Percentiles rank a stretch among this genome's conserved stretches.
Conservation (phyloP, 2,329 filamentous ascomycete species). For the Phialophora verrucosa region DNA sequence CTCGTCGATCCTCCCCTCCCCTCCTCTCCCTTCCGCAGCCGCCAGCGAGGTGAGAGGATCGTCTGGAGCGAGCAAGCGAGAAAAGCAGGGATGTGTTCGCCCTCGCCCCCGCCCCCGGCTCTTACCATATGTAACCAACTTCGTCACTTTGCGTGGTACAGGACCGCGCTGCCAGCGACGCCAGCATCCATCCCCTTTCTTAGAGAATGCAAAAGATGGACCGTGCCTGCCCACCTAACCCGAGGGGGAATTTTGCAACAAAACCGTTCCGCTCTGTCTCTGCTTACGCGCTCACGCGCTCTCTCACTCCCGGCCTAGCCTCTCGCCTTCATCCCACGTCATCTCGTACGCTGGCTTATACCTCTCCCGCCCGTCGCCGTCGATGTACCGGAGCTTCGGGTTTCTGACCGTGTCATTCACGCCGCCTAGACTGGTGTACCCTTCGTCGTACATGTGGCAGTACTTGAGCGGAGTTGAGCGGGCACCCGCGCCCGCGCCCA, state of each 20-base stretch:
- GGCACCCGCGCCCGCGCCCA: neutral
- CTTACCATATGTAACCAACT: too few relatives aligned
- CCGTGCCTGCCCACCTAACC: neutral
- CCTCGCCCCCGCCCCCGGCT: too few relatives aligned
- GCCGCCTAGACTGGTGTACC: constrained; percentile 92
- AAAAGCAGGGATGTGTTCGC: too few relatives aligned
- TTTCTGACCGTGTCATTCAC: constrained; percentile 89
- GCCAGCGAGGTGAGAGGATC: too few relatives aligned
- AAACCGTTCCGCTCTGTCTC: too few relatives aligned
- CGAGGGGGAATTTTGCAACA: too few relatives aligned
- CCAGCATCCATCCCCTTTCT: too few relatives aligned
- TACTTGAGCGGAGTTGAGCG: constrained; percentile 65
- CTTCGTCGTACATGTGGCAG: constrained; percentile 83
- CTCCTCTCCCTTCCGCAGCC: too few relatives aligned
- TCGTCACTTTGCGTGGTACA: too few relatives aligned
- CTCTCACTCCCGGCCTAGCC: constrained; percentile 70
- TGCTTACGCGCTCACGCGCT: neutral
- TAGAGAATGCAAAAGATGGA: neutral
- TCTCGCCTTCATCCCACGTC: constrained; percentile 75
- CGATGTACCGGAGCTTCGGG: constrained; percentile 66
- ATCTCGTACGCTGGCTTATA: constrained; percentile 80
- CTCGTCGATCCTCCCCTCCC: too few relatives aligned
- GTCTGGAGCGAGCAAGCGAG: too few relatives aligned
- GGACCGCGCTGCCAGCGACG: too few relatives aligned
- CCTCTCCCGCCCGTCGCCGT: constrained; percentile 41